Conservation (phyloP, 225 moss, liverwort and hornwort species). For the Pseudoscleropodium purum region DNA sequence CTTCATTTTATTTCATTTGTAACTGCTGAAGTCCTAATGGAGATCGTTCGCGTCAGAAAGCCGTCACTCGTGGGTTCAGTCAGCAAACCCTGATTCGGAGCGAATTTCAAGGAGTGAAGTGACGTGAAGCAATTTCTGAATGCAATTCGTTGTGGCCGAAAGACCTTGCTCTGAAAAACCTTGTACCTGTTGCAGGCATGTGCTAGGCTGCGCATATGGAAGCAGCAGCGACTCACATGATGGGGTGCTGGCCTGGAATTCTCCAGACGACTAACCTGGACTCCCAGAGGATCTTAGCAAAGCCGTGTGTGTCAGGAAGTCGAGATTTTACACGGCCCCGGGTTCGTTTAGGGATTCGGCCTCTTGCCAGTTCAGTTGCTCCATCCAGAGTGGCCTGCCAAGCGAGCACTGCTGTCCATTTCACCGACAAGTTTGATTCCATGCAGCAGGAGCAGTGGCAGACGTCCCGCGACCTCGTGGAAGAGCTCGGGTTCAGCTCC, state of each 20-base stretch:
- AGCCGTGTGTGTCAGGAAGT: background rate
- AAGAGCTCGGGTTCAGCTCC: slow-evolving; percentile 45
- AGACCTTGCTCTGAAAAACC: background rate
- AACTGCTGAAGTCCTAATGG: background rate
- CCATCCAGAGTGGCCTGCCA: slow-evolving; percentile 8
- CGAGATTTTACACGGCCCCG: background rate
- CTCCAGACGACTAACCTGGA: background rate
- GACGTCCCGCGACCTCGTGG: slow-evolving; percentile 39
- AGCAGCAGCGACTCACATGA: background rate
- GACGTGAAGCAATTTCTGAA: background rate
- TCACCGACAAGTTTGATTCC: slow-evolving; percentile 55
- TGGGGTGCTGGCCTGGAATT: slow-evolving; percentile 4
- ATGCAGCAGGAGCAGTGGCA: slow-evolving; percentile 64
- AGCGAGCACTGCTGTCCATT: slow-evolving; percentile 38
- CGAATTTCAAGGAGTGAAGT: background rate
- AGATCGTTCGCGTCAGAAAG: background rate
- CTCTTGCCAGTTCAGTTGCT: background rate
- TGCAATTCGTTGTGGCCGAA: background rate
- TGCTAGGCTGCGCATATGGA: background rate
- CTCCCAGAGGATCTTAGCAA: background rate
- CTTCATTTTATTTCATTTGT: background rate
- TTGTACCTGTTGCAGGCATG: background rate
- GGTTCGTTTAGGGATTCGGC: background rate
- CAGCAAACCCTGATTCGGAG: background rate
- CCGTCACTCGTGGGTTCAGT: background rate